Evolutionary conservation across 768 basidiomycete genomes (phyloP), one percentile per base, ranked within the genome.

Genomic region (Arthromyces matolae): DNA sequence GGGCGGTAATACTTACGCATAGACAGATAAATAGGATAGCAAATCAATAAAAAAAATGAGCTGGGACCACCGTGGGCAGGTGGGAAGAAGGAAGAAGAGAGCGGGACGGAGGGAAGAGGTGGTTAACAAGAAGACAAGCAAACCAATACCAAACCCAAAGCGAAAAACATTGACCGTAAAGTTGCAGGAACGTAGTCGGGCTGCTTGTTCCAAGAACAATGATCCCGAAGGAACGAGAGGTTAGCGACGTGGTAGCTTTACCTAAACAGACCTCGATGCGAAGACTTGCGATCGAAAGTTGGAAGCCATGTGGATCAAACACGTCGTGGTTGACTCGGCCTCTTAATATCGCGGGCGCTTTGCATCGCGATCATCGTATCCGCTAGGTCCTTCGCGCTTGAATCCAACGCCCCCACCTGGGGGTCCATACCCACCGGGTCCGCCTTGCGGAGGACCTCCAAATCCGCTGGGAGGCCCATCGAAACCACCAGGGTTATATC

Each of bases 261-360:
- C 53, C 56, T 57, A 54, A 47, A 43, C 46, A 13, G 28, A 39
- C 29, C 25, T 13, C 27, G 18, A 25, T n/a, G n/a, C n/a, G n/a
- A n/a, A n/a, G n/a, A n/a, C n/a, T n/a, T n/a, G n/a, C n/a, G n/a
- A 24, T 24, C 14, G 36, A 39, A 16, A 20, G 37, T 24, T 35
- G 18, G 16, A 38, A 4, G 8, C 16, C 8, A 9, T 9, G 27
- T 25, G 38, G 23, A 8, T 16, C 23, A 39, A n/a, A 18, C 18
- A 28, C 36, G 16, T 10, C 20, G 24, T 24, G 20, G 1, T n/a
- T 25, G 7, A 60, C 32, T 29, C 45, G 53, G 28, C 56, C 76
- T n/a, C 4, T 32, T 80, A 91, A 68, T 87, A 89, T 61, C 89
- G 80, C 60, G 85, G 83, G 62, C 89, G 84, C 69, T 92, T 92